Evolutionary conservation across 257 asterid genomes (phyloP).

Genomic region (Nicotiana noctiflora): DNA sequence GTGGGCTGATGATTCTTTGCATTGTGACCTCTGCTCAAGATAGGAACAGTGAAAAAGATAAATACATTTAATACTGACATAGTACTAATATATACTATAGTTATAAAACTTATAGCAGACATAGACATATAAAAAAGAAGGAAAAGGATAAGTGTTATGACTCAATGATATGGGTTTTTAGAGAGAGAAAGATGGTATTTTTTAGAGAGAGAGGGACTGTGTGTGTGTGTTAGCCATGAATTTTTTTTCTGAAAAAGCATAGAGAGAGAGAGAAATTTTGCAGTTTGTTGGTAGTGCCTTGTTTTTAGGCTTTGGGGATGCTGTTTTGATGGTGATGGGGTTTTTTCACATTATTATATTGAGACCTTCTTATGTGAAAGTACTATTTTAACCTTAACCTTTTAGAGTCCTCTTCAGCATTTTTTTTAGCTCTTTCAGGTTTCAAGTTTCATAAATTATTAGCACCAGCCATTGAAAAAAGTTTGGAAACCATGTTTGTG

Average conservation of each 20-base stretch:
- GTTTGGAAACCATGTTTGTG: background rate
- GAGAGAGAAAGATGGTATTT: slow-evolving; percentile 11
- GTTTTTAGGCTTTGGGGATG: background rate
- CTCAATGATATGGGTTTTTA: background rate
- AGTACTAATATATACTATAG: background rate
- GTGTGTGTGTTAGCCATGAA: background rate
- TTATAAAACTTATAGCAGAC: background rate
- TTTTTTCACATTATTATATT: background rate
- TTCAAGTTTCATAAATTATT: background rate
- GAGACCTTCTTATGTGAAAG: background rate
- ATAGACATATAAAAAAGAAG: background rate
- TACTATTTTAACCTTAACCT: background rate
- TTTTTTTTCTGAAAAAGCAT: slow-evolving; percentile 31
- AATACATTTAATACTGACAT: background rate
- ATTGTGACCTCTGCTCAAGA: background rate
- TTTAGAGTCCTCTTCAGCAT: background rate
- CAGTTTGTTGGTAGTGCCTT: slow-evolving; percentile 1
- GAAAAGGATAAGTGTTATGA: background rate
- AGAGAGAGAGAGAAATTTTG: slow-evolving; percentile 17
- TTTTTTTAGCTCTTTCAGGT: background rate
- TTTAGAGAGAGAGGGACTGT: background rate
- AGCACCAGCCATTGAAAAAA: background rate
- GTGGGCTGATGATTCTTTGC: background rate
- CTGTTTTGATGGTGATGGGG: background rate
- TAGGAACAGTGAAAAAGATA: background rate